phyloP scores from a whole-genome alignment of 345 rosid species.

The Abelmoschus esculentus region DNA sequence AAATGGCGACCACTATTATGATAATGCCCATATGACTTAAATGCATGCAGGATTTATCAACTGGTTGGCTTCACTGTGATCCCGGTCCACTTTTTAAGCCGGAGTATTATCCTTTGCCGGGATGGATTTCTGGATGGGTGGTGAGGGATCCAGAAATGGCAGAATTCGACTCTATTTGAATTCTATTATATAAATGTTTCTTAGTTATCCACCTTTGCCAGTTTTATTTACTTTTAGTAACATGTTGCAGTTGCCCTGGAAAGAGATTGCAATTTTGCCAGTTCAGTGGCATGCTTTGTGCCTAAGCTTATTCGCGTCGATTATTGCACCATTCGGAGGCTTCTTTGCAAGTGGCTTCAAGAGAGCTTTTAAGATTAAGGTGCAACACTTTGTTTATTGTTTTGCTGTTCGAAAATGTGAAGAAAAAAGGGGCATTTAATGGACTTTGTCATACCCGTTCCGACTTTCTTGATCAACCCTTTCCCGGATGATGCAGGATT shows the following conservation, averaged over 20 bases:
- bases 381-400: neutral
- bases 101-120: neutral
- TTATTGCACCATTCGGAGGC: constrained; percentile 97
- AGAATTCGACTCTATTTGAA: neutral
- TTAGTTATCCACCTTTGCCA: neutral
- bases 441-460: neutral
- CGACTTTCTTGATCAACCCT: neutral
- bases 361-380: neutral
- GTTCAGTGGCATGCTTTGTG: constrained; percentile 92
- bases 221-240: neutral
- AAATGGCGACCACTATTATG: neutral
- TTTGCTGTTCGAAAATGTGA: neutral
- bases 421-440: neutral
- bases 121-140: neutral
- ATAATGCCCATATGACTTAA: neutral
- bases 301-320: constrained; percentile 80
- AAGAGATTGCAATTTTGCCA: constrained; percentile 63
- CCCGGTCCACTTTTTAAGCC: neutral
- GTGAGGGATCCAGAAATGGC: neutral
- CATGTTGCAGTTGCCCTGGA: constrained; percentile 26
- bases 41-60: constrained; percentile 47
- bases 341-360: constrained; percentile 96
- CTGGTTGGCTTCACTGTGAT: neutral
- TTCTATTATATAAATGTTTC: neutral
- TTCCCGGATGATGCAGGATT: constrained; percentile 48